These are phyloP conservation scores for Ustilago lituana DNA, from an alignment of 1,284 basidiomycete genomes.

Conservation along the genomic window DNA sequence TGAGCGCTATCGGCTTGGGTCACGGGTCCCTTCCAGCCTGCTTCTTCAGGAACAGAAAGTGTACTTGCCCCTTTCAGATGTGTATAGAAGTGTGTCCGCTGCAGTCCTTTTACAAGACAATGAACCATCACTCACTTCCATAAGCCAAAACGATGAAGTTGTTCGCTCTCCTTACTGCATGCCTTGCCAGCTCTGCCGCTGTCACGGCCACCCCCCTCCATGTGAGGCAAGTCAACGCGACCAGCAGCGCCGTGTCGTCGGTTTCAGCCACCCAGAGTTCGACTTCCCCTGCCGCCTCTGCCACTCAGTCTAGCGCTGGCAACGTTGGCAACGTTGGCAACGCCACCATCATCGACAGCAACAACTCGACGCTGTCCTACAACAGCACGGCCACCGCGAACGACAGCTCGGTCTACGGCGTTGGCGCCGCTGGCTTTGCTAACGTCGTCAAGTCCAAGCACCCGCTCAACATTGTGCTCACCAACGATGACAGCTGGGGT, in stretches of 20 bases:
- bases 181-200: conserved; percentile 8
- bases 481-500: conserved; percentile 54
- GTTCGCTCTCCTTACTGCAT: conserved; percentile 18
- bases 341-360: conserved; percentile 31
- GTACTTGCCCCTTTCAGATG: too few relatives aligned
- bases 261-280: neutral
- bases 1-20: too few relatives aligned
- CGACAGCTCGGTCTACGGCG: conserved; percentile 35
- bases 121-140: too few relatives aligned
- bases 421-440: conserved; percentile 43
- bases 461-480: conserved; percentile 59
- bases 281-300: conserved; percentile 6
- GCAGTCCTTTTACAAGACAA: too few relatives aligned
- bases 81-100: too few relatives aligned
- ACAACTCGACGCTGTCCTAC: conserved; percentile 31
- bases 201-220: conserved; percentile 23
- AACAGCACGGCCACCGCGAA: conserved; percentile 24
- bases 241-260: conserved; percentile 9
- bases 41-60: too few relatives aligned
- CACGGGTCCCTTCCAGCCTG: too few relatives aligned
- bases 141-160: too few relatives aligned
- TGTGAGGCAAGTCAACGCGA: conserved; percentile 22
- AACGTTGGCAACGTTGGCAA: conserved; percentile 6
- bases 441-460: conserved; percentile 37
- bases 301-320: conserved; percentile 3